phyloP scores from a whole-genome alignment of 495 filamentous ascomycete species.

The Glonium stellatum region DNA sequence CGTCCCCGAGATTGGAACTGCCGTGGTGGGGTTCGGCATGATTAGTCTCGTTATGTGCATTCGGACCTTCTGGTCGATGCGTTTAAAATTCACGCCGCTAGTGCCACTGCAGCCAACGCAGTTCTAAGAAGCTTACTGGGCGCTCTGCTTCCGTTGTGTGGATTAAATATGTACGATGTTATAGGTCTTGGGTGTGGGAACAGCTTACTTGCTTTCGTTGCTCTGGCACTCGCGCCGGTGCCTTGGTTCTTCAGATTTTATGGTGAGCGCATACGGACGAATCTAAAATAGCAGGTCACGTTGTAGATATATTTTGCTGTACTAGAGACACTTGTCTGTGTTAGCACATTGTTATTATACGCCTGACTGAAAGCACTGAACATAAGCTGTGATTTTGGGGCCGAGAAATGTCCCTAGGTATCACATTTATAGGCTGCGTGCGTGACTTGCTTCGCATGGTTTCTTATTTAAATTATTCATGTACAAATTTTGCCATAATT shows the following conservation, averaged over 20 bases:
- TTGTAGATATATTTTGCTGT: too few relatives aligned
- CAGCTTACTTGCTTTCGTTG: constrained; percentile 1
- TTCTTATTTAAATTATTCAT: too few relatives aligned
- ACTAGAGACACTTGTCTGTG: too few relatives aligned
- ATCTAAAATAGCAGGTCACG: too few relatives aligned
- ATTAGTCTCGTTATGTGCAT: constrained; percentile 29
- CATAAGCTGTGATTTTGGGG: too few relatives aligned
- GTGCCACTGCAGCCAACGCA: constrained; percentile 10
- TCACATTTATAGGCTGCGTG: too few relatives aligned
- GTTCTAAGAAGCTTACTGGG: constrained; percentile 5
- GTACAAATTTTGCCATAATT: too few relatives aligned
- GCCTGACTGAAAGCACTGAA: too few relatives aligned
- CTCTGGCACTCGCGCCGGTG: not conserved
- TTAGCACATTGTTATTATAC: too few relatives aligned
- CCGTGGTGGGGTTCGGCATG: constrained; percentile 31
- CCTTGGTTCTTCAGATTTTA: not conserved
- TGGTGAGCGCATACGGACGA: constrained; percentile 4
- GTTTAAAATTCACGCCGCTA: constrained; percentile 12
- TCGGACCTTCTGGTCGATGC: constrained; percentile 28
- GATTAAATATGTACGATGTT: not conserved
- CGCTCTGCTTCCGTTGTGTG: constrained; percentile 11
- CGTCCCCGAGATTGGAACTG: constrained; percentile 34
- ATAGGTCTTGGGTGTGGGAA: constrained; percentile 6
- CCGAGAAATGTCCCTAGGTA: too few relatives aligned
- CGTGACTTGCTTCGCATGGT: too few relatives aligned